Evolutionary conservation across 2,329 filamentous ascomycete genomes (phyloP).

Genomic region (Emergomyces pasteurianus): DNA sequence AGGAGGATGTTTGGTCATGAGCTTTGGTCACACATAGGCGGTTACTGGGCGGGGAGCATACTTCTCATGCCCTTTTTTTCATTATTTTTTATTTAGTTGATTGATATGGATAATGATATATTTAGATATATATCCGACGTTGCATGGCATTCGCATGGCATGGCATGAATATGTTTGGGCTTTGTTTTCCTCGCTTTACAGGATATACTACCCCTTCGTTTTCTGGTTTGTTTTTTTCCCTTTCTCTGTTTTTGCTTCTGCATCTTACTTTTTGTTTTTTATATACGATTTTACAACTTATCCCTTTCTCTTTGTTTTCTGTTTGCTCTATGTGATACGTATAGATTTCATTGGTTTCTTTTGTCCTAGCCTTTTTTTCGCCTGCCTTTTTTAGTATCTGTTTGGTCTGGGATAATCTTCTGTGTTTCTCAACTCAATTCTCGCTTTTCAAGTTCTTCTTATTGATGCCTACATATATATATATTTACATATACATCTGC

Average conservation of each 20-base stretch:
- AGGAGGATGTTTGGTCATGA: slow-evolving; percentile 64
- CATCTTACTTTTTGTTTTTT: background rate
- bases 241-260: background rate
- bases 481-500: no score
- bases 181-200: background rate
- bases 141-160: background rate
- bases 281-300: background rate
- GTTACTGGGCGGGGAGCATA: no score
- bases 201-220: background rate
- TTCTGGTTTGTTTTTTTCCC: background rate
- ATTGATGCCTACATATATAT: no score
- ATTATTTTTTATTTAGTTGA: background rate
- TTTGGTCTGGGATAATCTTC: no score
- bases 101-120: background rate
- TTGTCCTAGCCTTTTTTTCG: no score
- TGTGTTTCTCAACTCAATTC: no score
- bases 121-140: background rate
- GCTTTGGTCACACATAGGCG: no score
- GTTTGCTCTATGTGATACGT: no score
- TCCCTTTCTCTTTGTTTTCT: no score
- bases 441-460: no score
- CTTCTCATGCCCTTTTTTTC: background rate
- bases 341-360: no score
- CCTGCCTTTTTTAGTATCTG: no score
- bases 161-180: background rate